Evolutionary conservation across 2,329 filamentous ascomycete genomes (phyloP), one percentile per base, ranked within the genome.

Genomic region (Ilyonectria sp.): DNA sequence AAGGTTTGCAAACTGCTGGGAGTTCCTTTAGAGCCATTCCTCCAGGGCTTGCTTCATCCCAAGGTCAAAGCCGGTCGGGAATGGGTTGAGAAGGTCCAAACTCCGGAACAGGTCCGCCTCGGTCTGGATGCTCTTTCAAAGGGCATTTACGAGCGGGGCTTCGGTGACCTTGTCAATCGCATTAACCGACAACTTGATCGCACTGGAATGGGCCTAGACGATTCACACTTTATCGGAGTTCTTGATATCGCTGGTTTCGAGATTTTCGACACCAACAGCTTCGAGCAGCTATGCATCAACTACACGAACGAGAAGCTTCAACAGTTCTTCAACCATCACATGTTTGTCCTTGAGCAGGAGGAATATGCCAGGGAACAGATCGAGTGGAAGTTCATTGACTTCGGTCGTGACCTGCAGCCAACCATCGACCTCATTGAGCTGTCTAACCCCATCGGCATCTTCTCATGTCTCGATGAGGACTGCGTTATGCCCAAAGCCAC

Each of bases 341-440:
- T 99, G 96, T 99, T 99, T 78, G 96, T 99, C 10, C 86, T 99
- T 8, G 96, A 99, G 79, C 96, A 99, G 77, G 96, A 99, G 80
- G 96, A 99, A 80, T 99, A 99, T 80, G 95, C 96, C 9, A 87
- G 95, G 54, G 96, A 99, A 79, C 94, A 98, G 80, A 99, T 99
- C 74, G 96, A 99, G 82, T 99, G 96, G 96, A 94, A 98, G 78
- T 99, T 99, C 79, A 99, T 99, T 78, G 96, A 99, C 81, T 99
- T 99, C 78, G 96, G 96, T 19, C 94, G 95, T 69, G 96, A 99
- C 77, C 86, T 99, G 29, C 97, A 99, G 79, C 96, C 96, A 0
- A 99, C 96, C 0, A 99, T 99, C 74, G 96, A 99, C 76, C 86
- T 99, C 50, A 99, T 99, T 70, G 96, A 99, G 81, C 82, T 99